Evolutionary conservation across 2,329 filamentous ascomycete species (phyloP), one percentile per base, ranked within the genome.

Genomic region (Pezicula neosporulosa): DNA sequence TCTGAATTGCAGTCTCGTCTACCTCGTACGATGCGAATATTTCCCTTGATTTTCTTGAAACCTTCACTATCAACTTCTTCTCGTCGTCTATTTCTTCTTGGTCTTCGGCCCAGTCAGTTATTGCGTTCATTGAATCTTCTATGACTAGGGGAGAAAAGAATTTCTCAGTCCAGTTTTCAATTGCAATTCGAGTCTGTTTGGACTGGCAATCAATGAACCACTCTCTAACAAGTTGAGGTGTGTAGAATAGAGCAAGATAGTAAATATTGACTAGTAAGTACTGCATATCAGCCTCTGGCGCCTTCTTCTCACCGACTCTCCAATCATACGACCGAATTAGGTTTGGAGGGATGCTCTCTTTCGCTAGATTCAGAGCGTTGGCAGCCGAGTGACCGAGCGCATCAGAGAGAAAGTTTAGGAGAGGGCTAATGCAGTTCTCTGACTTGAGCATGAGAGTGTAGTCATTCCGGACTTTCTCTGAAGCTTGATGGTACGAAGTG

Each of bases 161-260:
- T 72, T 85, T 92, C 51, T 89, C 81, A 2, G 92, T 96, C 90
- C 93, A 99, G 1, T 76, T 72, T 66, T 94, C 88, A 19, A 97
- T 85, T 0, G 89, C 82, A 21, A 86, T 83, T 28, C 85, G 86
- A 15, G 90, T 96, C 67, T 94, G 87, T 52, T 89, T 86, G 16
- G 86, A 91, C 51, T 85, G 85, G 66, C 90, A 88, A 55, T 88
- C 84, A 9, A 93, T 82, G 73, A 87, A 96, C 90, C 94, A 97
- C 1, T 77, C 71, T 63, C 91, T 92, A 53, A 91, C 90, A 4
- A 94, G 76, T 2, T 85, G 86, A 0, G 91, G 90, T 0, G 89
- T 77, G 63, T 90, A 86, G 62, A 84, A 87, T 36, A 99, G 78
- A 6, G 81, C 81, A 5, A 92, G 77, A 67, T 92, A 97, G 73